Conservation (phyloP, 805 yeast species). For the Saccharomyces eubayanus region DNA sequence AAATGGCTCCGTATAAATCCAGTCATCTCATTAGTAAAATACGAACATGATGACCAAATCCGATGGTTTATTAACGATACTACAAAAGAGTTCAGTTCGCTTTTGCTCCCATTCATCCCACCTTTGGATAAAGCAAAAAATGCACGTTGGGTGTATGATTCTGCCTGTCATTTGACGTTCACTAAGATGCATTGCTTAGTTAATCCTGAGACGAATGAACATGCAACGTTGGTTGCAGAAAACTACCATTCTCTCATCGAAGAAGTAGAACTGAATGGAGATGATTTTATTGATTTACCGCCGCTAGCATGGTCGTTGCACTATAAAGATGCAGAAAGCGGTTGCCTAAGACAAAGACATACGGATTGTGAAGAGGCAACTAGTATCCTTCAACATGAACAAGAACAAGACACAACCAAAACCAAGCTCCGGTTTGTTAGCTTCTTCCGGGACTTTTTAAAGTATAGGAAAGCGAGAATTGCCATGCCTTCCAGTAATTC, state of each 20-base stretch:
- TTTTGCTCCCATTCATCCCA: slow-evolving; percentile 15
- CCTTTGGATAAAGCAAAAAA: slow-evolving; percentile 1
- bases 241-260: slow-evolving; percentile 3
- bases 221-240: not conserved
- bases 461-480: not conserved
- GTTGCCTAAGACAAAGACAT: not conserved
- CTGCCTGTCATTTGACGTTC: slow-evolving; percentile 5
- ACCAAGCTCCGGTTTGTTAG: not conserved
- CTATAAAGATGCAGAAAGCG: slow-evolving; percentile 1
- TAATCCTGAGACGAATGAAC: not conserved
- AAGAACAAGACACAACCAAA: not conserved
- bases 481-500: not conserved
- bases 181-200: slow-evolving; percentile 4
- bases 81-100: slow-evolving; percentile 6
- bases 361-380: not conserved
- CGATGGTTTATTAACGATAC: slow-evolving; percentile 15
- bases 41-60: slow-evolving; percentile 9
- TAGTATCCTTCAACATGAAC: not conserved
- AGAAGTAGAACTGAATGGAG: slow-evolving; percentile 4
- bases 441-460: not conserved
- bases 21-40: slow-evolving; percentile 33
- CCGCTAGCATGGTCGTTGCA: slow-evolving; percentile 18
- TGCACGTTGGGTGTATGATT: slow-evolving; percentile 10
- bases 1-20: slow-evolving; percentile 35
- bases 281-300: slow-evolving; percentile 12